Evolutionary conservation across 441 rosid genomes (phyloP).

Genomic region (Brassica balearica): DNA sequence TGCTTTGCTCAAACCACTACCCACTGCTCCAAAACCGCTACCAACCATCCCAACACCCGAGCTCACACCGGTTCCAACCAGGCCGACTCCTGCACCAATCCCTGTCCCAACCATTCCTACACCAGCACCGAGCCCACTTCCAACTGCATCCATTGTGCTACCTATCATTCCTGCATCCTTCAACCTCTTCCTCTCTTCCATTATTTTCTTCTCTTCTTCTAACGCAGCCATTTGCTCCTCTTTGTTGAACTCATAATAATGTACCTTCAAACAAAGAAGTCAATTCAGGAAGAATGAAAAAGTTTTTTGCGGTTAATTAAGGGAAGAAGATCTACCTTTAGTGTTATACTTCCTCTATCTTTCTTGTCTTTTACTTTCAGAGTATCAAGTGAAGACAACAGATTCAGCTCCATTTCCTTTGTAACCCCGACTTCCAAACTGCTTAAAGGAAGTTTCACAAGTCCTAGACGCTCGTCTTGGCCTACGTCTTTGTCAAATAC

Average conservation of each 20-base stretch:
- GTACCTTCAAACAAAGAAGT: slow-evolving; percentile 48
- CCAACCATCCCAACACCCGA: slow-evolving; percentile 77
- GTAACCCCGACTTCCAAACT: slow-evolving; percentile 61
- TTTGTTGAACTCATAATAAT: slow-evolving; percentile 78
- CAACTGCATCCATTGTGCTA: slow-evolving; percentile 87
- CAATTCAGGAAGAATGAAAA: neutral
- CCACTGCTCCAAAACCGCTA: slow-evolving; percentile 69
- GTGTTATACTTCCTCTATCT: slow-evolving; percentile 82
- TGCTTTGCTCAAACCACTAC: slow-evolving; percentile 86
- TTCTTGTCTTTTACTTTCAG: slow-evolving; percentile 91
- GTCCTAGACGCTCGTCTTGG: slow-evolving; percentile 88
- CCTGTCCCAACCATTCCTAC: slow-evolving; percentile 53
- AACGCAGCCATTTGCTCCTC: slow-evolving; percentile 86
- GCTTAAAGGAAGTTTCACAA: slow-evolving; percentile 70
- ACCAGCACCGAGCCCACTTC: slow-evolving; percentile 53
- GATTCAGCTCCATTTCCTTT: slow-evolving; percentile 64
- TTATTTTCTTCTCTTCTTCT: slow-evolving; percentile 80
- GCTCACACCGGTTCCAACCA: slow-evolving; percentile 67
- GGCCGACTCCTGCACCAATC: slow-evolving; percentile 63
- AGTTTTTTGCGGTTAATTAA: neutral
- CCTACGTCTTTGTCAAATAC: slow-evolving; percentile 91
- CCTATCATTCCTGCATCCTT: slow-evolving; percentile 94
- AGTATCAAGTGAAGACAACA: slow-evolving; percentile 86
- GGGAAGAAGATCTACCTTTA: slow-evolving; percentile 64
- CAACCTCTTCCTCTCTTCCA: slow-evolving; percentile 86